Conservation (phyloP, 2,329 filamentous ascomycete species). For the Fusarium sp. region DNA sequence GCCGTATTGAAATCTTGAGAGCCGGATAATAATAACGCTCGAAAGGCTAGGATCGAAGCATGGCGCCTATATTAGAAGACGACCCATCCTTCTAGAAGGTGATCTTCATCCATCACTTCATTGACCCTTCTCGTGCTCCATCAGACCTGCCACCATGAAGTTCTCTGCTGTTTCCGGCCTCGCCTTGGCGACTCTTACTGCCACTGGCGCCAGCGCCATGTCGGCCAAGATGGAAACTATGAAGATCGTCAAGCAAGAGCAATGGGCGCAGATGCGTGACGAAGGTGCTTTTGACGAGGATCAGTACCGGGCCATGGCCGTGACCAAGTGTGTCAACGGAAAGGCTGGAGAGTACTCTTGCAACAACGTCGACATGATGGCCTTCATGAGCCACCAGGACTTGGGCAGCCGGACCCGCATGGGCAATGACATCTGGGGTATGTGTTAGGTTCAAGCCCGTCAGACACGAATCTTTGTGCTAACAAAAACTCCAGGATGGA, state of each 20-base stretch:
- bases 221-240: not conserved
- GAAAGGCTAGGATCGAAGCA: not conserved
- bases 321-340: not conserved
- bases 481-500: not conserved
- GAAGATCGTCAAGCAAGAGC: not conserved
- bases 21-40: not conserved
- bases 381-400: not conserved
- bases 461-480: not conserved
- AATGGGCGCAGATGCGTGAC: not conserved
- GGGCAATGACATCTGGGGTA: not conserved
- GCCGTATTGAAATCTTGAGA: not conserved
- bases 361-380: not conserved
- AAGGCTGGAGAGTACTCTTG: not conserved
- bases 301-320: not conserved
- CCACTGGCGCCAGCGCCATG: not conserved
- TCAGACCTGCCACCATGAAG: not conserved
- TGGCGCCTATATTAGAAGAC: not conserved
- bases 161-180: not conserved
- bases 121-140: not conserved
- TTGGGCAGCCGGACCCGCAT: not conserved
- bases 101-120: not conserved
- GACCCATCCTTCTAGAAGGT: not conserved
- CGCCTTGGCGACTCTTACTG: not conserved
- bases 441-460: not conserved
- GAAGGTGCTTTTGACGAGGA: not conserved